Base-by-base conservation (phyloP, 148 eudicot species). In the Amaranthus hypochondriacus region DNA sequence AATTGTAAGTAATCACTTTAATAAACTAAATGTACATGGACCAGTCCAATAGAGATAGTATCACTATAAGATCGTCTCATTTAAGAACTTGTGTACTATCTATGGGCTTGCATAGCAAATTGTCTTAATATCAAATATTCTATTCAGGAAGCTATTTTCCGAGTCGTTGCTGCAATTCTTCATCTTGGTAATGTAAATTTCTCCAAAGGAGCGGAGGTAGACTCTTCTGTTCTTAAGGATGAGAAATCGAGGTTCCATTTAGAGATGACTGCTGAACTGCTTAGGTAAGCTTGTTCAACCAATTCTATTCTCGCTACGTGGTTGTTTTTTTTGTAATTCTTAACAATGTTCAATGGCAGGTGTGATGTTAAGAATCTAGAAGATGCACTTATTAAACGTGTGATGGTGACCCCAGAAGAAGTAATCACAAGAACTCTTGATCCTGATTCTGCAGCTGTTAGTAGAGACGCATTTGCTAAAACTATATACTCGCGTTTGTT, bases 351-450 rank as follows among this genome's bases (percentile, higher is more conserved):
- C 9, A 61, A 11, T 71, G 69, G 76, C 74, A 95, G 98, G 85
- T 95, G 98, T 83, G 96, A 96, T 81, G 89, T 86, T 69, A 88
- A 86, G 82, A 89, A 87, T 79, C 86, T 96, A 74, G 99, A 96
- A 80, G 91, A 96, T 84, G 99, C 99, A 46, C 78, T 92, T 64
- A 89, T 96, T 66, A 85, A 86, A 80, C 99, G 97, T 86, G 99
- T 89, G 46, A 96, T 96, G 96, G 90, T 96, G 68, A 96, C 97
- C 28, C 99, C 99, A 3, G 99, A 96, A 85, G 99, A 96, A 89
- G 84, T 92, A 48, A 96, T 96, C 76, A 92, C 91, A 44, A 86
- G 96, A 75, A 84, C 97, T 60, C 90, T 95, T 66, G 96, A 95
- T 85, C 94, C 96, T 84, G 89, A 80, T 68, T 84, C 90, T 77